Base-by-base conservation (phyloP, 1,139 yeast genomes). In the Waltiozyma solani region DNA sequence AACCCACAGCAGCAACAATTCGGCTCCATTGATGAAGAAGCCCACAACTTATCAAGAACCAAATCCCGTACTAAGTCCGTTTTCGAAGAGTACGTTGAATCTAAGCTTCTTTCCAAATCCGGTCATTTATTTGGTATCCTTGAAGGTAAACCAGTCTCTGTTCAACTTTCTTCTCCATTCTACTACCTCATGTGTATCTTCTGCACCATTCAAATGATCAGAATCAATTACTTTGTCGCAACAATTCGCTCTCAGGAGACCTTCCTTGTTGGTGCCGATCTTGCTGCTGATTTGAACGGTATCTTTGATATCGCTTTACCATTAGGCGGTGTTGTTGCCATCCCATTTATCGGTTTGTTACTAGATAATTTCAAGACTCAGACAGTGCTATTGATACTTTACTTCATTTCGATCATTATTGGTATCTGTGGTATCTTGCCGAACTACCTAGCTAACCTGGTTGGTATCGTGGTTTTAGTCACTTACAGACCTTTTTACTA, bases 141-240 rank as follows among this genome's bases (percentile, higher is more conserved):
- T 58, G 96, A 89, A 56, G 84, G 79, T 4, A 62, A 64, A 34
- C 48, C 80, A 1, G 71, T 80, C n/a, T 46, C 52, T 12, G 70
- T 71, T 36, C 97, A 89, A 61, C 62, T 87, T 40, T 63, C 60
- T 35, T 74, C 91, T 4, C 78, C 80, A 11, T 86, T 96, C 93
- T 89, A 86, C 57, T 54, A 69, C 37, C 63, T 86, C 40, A 81
- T 86, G 82, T 73, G 85, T 19, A 55, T 75, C 5, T 85, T 86
- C 59, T 82, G 95, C 6, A 73, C 89, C 2, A 71, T 86, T 41
- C 94, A 86, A 59, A 86, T 87, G 95, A 69, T 89, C 39, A 70
- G 96, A 56, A 82, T 87, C 49, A 89, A 89, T 61, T 87, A 82
- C 59, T 89, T 85, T 59, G 93, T 89, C 38, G 96, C 96, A 7